Evolutionary conservation across 768 basidiomycete genomes (phyloP), one percentile per base, ranked within the genome.

Genomic region (Auriscalpium vulgare): DNA sequence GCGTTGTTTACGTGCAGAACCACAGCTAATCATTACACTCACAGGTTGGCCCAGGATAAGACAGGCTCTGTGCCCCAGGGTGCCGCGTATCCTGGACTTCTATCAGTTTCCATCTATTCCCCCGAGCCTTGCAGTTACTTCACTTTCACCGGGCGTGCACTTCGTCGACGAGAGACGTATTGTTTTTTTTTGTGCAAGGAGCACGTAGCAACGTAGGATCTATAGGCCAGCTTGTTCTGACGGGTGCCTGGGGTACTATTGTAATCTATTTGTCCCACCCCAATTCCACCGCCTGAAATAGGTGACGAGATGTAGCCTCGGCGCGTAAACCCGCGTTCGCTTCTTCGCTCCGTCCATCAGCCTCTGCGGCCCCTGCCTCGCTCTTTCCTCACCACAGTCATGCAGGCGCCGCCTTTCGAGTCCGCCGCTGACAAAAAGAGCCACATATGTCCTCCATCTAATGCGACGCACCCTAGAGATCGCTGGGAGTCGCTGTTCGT

Each of bases 401-500:
- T 78, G 77, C 68, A 66, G 49, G 49, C 64, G 43, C 43, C 58
- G 51, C 50, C 59, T 57, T 54, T 55, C 17, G 70, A 67, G 51
- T 61, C 68, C 56, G 56, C 65, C 58, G 17, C 62, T 35, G 74
- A 77, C 52, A 79, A 78, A 69, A 79, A 76, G 68, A 77, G 76
- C 2, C 79, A 80, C 59, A 49, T 79, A 46, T 81, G 78, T 55
- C 80, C 79, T 13, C 75, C 77, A 5, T 78, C 87, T 17, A 77
- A 74, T 65, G 88, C 87, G 29, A 78, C 69, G 23, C 88, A 90
- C 74, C 91, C 91, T 34, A 75, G 76, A 54, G 85, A 87, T 73
- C 86, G 87, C 71, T 93, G 91, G 91, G 91, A 93, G 73, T 82
- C 85, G 6, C 71, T 89, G 61, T 92, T 91, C 70, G 81, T 93